Base-by-base conservation (phyloP, 78 protist species). In the Dictyostelium purpureum region DNA sequence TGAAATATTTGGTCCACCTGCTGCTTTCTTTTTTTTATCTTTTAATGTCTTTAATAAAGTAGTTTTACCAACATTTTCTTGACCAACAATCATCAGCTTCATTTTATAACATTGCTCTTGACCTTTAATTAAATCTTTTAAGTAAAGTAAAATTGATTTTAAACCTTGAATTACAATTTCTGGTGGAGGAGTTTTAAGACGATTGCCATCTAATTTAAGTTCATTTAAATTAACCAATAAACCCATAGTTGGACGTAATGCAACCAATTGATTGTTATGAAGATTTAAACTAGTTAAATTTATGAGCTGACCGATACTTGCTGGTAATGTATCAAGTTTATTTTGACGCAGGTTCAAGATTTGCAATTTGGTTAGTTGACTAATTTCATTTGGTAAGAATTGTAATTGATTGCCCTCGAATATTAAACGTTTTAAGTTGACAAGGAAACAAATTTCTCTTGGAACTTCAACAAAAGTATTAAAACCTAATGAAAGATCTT, bases 51-150 rank as follows among this genome's bases (percentile, higher is more conserved):
- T 66, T 52, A 90, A 49, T 2, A 90, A 65, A 6, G 90, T 90
- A 24, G 95, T 90, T 79, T 90, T 90, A 35, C 95, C 95, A 4
- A 77, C 87, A 77, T 66, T 66, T 14, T 90, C 88, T 52, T 79
- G 88, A 7, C 95, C 89, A 40, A 77, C 87, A 35, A 77, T 77
- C 87, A 77, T 90, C 31, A 79, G 33, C 51, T 77, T 79, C 89
- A 79, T 79, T 16, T 87, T 75, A 59, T 90, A 73, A 33, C 94
- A 79, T 47, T 79, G 89, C 14, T 89, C 94, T 59, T 89, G 94
- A 28, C 94, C 94, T 37, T 89, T 80, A 12, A 63, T 79, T 42
- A 89, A 47, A 77, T 89, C 94, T 21, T 40, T 67, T n/a, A 89
- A 61, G n/a, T 89, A 89, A 26, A 57, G 71, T 12, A 89, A 21